These are phyloP conservation scores for Ophiostoma sp. DNA, from an alignment of 2,329 filamentous ascomycete species.

Conservation along the genomic window DNA sequence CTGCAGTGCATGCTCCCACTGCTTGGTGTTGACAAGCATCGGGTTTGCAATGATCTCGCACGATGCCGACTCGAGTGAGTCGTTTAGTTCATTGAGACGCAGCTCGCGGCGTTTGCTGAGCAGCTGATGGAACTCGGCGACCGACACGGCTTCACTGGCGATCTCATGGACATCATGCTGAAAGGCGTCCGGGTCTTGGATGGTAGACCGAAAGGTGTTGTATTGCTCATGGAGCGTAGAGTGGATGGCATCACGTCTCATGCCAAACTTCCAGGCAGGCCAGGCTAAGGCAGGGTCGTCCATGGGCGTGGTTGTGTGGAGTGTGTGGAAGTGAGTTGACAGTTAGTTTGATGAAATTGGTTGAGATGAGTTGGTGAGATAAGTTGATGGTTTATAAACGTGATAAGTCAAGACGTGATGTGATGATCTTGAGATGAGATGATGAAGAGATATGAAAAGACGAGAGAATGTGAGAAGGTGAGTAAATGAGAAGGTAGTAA, in stretches of 20 bases:
- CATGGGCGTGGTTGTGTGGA: conserved; percentile 36
- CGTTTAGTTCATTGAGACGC: conserved; percentile 51
- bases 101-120: conserved; percentile 50
- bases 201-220: conserved; percentile 52
- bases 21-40: conserved; percentile 51
- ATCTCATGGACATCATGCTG: conserved; percentile 58
- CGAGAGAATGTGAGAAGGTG: background rate
- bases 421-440: background rate
- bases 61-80: conserved; percentile 53
- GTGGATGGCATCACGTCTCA: conserved; percentile 55
- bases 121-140: conserved; percentile 50
- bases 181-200: conserved; percentile 57
- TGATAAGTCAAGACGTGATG: background rate
- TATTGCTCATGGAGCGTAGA: conserved; percentile 55
- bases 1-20: conserved; percentile 55
- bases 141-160: conserved; percentile 46
- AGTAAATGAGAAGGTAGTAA: too few relatives aligned
- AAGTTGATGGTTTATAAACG: background rate
- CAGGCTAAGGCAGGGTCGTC: conserved; percentile 51
- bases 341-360: background rate
- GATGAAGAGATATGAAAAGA: background rate
- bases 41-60: conserved; percentile 58
- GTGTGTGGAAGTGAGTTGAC: background rate
- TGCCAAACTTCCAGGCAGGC: conserved; percentile 60
- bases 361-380: background rate